Evolutionary conservation across 1,284 basidiomycete species (phyloP).

Genomic region (Naganishia sp.): DNA sequence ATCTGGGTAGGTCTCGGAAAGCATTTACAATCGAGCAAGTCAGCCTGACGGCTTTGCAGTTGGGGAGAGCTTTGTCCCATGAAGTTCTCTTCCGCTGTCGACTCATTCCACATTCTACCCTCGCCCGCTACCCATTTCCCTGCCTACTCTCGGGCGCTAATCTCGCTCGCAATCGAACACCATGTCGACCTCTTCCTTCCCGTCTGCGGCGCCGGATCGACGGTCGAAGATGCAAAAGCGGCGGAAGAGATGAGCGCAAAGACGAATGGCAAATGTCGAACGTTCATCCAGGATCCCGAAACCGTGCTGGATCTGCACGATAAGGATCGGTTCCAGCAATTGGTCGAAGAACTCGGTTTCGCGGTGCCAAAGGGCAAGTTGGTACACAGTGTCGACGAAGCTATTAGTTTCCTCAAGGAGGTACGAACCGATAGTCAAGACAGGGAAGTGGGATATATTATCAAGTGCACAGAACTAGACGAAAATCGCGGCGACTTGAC

Average conservation of each 20-base stretch:
- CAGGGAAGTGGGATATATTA: conserved; percentile 41
- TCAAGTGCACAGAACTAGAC: conserved; percentile 53
- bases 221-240: conserved; percentile 52
- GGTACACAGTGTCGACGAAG: conserved; percentile 47
- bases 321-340: conserved; percentile 50
- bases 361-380: conserved; percentile 43
- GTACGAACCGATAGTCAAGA: conserved; percentile 32
- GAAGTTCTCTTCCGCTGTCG: conserved; percentile 50
- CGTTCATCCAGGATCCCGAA: conserved; percentile 52
- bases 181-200: conserved; percentile 52
- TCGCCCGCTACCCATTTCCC: conserved; percentile 39
- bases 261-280: conserved; percentile 44
- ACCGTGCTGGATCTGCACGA: conserved; percentile 53
- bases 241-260: conserved; percentile 46
- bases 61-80: conserved; percentile 54
- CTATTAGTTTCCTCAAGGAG: conserved; percentile 41
- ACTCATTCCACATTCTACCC: conserved; percentile 43
- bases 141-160: conserved; percentile 45
- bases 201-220: conserved; percentile 53
- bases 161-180: conserved; percentile 45
- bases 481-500: conserved; percentile 55
- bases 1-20: conserved; percentile 36
- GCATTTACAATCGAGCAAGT: background rate
- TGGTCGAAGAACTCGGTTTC: conserved; percentile 48
- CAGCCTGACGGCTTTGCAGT: conserved; percentile 29